A percentile compares a stretch with the other conserved stretches of the same genome.
phyloP scores from a whole-genome alignment of 2,329 filamentous ascomycete genomes.

The Alternaria brassicae region DNA sequence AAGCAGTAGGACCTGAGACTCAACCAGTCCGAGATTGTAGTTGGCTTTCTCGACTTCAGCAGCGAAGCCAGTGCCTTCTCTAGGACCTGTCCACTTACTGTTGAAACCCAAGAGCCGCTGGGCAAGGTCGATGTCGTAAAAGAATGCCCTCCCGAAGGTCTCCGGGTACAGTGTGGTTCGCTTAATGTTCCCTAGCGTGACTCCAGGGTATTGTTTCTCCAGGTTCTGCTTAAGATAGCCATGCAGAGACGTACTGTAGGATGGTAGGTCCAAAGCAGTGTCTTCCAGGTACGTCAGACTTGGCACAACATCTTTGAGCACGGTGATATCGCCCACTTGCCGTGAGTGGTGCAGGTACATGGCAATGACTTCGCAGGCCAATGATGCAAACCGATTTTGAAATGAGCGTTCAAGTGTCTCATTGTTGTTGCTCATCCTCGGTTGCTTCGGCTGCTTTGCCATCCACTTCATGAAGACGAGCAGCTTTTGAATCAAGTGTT shows the following conservation, averaged over 20 bases:
- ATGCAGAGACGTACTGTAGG: slow-evolving; percentile 88
- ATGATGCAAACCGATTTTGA: slow-evolving; percentile 70
- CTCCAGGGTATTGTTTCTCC: slow-evolving; percentile 74
- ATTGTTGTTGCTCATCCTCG: slow-evolving; percentile 30
- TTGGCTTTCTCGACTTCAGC: slow-evolving; percentile 88
- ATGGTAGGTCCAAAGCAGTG: slow-evolving; percentile 77
- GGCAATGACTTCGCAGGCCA: slow-evolving; percentile 85
- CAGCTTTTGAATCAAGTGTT: slow-evolving; percentile 74
- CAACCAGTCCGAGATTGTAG: slow-evolving; percentile 86
- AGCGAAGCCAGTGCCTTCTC: slow-evolving; percentile 72
- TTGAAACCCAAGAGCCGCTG: slow-evolving; percentile 79
- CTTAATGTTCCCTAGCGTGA: slow-evolving; percentile 80
- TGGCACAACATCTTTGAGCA: slow-evolving; percentile 74
- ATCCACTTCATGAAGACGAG: slow-evolving; percentile 69
- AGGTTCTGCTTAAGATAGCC: slow-evolving; percentile 86
- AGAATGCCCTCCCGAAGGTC: slow-evolving; percentile 77
- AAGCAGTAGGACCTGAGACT: slow-evolving; percentile 86
- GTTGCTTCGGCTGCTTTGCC: slow-evolving; percentile 33
- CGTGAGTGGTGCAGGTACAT: slow-evolving; percentile 89
- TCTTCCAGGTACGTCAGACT: slow-evolving; percentile 81
- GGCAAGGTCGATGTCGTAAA: slow-evolving; percentile 81
- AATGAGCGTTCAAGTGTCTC: slow-evolving; percentile 40
- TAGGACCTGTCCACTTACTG: slow-evolving; percentile 71
- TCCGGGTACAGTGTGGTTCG: slow-evolving; percentile 71
- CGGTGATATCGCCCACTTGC: slow-evolving; percentile 71